Percentiles rank a stretch among this genome's conserved stretches.
phyloP scores from a whole-genome alignment of 169 alveolate species.

The Fabrea salina region DNA sequence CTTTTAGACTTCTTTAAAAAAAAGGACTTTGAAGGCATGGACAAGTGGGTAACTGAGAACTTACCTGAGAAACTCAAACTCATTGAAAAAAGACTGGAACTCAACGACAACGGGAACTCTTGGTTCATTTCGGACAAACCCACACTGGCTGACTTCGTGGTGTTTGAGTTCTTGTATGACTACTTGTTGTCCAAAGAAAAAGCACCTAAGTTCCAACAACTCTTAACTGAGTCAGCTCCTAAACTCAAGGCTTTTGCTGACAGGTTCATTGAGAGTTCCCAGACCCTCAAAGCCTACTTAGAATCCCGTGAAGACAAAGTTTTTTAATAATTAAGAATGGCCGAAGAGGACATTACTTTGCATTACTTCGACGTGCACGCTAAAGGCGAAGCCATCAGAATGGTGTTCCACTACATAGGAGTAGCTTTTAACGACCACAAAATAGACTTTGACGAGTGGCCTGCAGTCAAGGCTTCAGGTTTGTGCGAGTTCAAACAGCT shows the following conservation, averaged over 20 bases:
- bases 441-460: conserved; percentile 10
- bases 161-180: not conserved
- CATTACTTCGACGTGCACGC: conserved; percentile 53
- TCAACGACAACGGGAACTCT: not conserved
- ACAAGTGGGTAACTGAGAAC: not conserved
- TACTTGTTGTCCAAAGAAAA: not conserved
- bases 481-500: not conserved
- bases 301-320: not conserved
- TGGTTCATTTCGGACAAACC: not conserved
- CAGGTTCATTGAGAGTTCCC: not conserved
- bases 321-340: not conserved
- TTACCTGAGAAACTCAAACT: not conserved
- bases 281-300: not conserved
- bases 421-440: conserved; percentile 43
- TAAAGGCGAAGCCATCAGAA: conserved; percentile 55
- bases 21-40: conserved; percentile 32
- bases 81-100: not conserved
- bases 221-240: not conserved
- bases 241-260: not conserved
- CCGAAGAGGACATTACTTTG: conserved; percentile 33
- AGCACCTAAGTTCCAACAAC: not conserved
- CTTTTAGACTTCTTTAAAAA: no score
- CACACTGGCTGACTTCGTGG: not conserved
- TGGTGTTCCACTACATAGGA: conserved; percentile 33
- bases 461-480: conserved; percentile 10